These are phyloP conservation scores for Chlorencoelia australis DNA, from an alignment of 2,329 filamentous ascomycete species.

Conservation along the genomic window DNA sequence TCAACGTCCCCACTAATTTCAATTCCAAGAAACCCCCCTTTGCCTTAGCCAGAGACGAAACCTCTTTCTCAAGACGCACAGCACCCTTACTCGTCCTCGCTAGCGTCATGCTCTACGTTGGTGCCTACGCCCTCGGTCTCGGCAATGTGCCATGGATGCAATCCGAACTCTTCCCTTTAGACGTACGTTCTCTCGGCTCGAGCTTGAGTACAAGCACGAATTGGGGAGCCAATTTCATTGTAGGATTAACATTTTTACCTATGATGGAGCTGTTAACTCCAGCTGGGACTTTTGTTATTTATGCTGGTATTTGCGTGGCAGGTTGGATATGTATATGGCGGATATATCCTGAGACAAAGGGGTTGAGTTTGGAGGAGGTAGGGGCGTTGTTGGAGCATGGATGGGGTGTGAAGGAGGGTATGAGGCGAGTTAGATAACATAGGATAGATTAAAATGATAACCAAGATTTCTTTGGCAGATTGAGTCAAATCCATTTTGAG, in stretches of 20 bases:
- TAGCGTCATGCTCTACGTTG: conserved; percentile 75
- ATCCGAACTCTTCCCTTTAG: conserved; percentile 77
- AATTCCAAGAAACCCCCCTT: conserved; percentile 18
- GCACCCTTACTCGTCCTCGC: conserved; percentile 53
- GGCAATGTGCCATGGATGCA: conserved; percentile 97
- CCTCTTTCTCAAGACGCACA: conserved; percentile 18
- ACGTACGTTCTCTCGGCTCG: conserved; percentile 62
- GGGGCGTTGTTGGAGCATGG: conserved; percentile 59
- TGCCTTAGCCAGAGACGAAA: conserved; percentile 13
- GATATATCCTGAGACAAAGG: conserved; percentile 81
- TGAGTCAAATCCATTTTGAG: too few relatives aligned
- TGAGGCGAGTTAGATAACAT: too few relatives aligned
- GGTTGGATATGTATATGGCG: conserved; percentile 61
- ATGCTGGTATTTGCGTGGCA: conserved; percentile 57
- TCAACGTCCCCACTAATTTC: conserved; percentile 16
- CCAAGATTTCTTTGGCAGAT: too few relatives aligned
- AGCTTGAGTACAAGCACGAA: conserved; percentile 71
- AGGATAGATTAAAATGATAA: too few relatives aligned
- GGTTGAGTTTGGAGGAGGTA: conserved; percentile 72
- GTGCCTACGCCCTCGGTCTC: conserved; percentile 75
- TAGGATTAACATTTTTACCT: conserved; percentile 80
- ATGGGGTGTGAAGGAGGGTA: conserved; percentile 55
- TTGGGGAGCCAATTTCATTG: conserved; percentile 78
- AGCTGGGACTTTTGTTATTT: conserved; percentile 70
- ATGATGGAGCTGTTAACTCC: conserved; percentile 71